Base-by-base conservation (phyloP, 371 early-diverging fungal species). In the Rhizopus arrhizus region DNA sequence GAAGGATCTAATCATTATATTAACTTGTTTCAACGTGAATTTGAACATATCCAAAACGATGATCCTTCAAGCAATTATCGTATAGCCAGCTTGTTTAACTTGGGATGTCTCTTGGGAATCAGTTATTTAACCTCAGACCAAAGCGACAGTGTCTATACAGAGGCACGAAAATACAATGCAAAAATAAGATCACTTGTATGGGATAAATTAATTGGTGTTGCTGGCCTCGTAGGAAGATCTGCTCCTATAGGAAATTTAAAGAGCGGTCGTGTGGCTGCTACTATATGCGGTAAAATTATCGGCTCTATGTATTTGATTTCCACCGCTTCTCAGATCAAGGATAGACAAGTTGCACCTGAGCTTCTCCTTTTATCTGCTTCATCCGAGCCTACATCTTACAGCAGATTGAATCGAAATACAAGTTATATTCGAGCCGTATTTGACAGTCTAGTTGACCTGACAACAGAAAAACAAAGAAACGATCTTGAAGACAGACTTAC, bases 391-490 rank as follows among this genome's bases (percentile, higher is more conserved):
- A 73, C 70, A 28, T 69, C 74, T 5, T 85, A 83, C 33, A 64
- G 69, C 12, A 76, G 86, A 9, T 53, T 85, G 12, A 75, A 72
- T 38, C 69, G 71, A 40, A 76, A 76, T 22, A 81, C 83, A 0
- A 84, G 84, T 40, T 84, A 78, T 66, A 46, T 85, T 32, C 71
- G 84, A 28, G 82, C 78, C 1, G 69, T 82, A 2, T 85, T 78
- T 61, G 81, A 81, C 38, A 55, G 53, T 8, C 54, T 75, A 2
- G 55, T 43, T 1, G 58, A 59, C 8, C 35, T 59, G 4, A 60
- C 47, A 3, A 47, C 35, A 5, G 3, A 36, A 61, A 13, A 33
- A 41, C 45, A 33, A 10, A 3, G 12, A 43, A 43, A 13, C 43
- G 43, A 43, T 22, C 7, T 28, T 4, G 10, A 15, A 28, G 38